Percentiles rank a stretch among this genome's conserved stretches.
phyloP scores from a whole-genome alignment of 768 basidiomycete species.

The Lyophyllum atratum region DNA sequence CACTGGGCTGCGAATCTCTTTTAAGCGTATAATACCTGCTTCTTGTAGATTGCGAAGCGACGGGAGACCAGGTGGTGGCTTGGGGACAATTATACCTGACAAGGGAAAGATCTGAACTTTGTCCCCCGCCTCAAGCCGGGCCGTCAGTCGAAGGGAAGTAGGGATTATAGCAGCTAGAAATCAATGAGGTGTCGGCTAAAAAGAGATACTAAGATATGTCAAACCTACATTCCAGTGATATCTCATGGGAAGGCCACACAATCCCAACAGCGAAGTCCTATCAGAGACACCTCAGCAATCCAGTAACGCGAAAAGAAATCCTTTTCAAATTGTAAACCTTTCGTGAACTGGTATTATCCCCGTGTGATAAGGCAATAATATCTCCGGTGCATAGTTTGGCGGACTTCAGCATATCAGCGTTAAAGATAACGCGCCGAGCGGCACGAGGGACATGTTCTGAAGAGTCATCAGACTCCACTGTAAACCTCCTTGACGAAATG shows the following conservation, averaged over 20 bases:
- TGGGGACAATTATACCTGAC: slow-evolving; percentile 36
- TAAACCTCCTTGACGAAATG: slow-evolving; percentile 39
- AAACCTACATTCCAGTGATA: slow-evolving; percentile 58
- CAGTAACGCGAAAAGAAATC: not conserved
- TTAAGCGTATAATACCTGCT: slow-evolving; percentile 54
- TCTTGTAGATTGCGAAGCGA: slow-evolving; percentile 50
- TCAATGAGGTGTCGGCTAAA: slow-evolving; percentile 11
- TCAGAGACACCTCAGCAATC: slow-evolving; percentile 16
- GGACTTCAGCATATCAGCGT: slow-evolving; percentile 60
- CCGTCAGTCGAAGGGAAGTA: slow-evolving; percentile 60
- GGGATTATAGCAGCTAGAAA: slow-evolving; percentile 56
- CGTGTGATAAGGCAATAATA: slow-evolving; percentile 54
- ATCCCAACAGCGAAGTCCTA: slow-evolving; percentile 70
- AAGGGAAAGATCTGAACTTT: slow-evolving; percentile 52
- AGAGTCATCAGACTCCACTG: slow-evolving; percentile 35
- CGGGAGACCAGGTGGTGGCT: slow-evolving; percentile 46
- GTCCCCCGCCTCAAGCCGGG: slow-evolving; percentile 51
- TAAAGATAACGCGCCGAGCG: slow-evolving; percentile 63
- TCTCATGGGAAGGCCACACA: slow-evolving; percentile 74
- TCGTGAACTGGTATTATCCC: slow-evolving; percentile 28
- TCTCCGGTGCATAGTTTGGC: slow-evolving; percentile 71
- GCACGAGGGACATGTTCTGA: slow-evolving; percentile 48
- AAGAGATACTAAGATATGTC: slow-evolving; percentile 14
- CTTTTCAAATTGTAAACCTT: slow-evolving; percentile 23
- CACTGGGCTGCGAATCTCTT: slow-evolving; percentile 39